phyloP scores from a whole-genome alignment of 2,329 filamentous ascomycete species.

The Talaromyces albobiverticillius region DNA sequence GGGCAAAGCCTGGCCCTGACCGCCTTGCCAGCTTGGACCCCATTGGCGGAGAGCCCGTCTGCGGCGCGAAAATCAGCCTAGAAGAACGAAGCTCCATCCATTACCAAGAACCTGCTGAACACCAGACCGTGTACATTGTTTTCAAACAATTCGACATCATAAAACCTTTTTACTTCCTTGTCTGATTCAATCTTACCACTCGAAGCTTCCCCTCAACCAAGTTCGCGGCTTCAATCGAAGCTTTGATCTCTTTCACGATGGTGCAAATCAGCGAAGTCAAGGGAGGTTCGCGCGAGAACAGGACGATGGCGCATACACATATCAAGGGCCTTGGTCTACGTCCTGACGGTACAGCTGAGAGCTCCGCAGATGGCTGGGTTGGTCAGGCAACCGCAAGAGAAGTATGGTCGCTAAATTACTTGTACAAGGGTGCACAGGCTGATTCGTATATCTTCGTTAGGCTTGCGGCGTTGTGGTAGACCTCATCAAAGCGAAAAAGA shows the following conservation, averaged over 20 bases:
- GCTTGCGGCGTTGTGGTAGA: constrained; percentile 95
- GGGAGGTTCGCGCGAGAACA: constrained; percentile 89
- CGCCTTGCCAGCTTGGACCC: constrained; percentile 27
- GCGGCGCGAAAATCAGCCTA: constrained; percentile 31
- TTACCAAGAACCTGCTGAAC: neutral
- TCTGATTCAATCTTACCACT: neutral
- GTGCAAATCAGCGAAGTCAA: constrained; percentile 93
- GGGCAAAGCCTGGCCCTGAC: constrained; percentile 26
- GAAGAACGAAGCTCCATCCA: constrained; percentile 8
- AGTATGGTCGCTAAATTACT: constrained; percentile 49
- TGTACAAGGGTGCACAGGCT: neutral
- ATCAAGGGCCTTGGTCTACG: constrained; percentile 93
- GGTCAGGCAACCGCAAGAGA: constrained; percentile 86
- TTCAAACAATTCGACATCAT: neutral
- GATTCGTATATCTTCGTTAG: constrained; percentile 42
- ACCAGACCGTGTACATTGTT: neutral
- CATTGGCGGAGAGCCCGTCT: constrained; percentile 29
- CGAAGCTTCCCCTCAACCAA: neutral
- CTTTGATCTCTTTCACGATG: constrained; percentile 50
- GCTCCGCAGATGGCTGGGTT: constrained; percentile 77
- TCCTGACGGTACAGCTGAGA: constrained; percentile 79
- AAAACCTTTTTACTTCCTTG: neutral
- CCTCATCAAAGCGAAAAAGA: constrained; percentile 92
- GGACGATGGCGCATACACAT: constrained; percentile 94
- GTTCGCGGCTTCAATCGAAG: constrained; percentile 23